Base-by-base conservation (phyloP, 2,329 filamentous ascomycete species). In the Zasmidium angulare region DNA sequence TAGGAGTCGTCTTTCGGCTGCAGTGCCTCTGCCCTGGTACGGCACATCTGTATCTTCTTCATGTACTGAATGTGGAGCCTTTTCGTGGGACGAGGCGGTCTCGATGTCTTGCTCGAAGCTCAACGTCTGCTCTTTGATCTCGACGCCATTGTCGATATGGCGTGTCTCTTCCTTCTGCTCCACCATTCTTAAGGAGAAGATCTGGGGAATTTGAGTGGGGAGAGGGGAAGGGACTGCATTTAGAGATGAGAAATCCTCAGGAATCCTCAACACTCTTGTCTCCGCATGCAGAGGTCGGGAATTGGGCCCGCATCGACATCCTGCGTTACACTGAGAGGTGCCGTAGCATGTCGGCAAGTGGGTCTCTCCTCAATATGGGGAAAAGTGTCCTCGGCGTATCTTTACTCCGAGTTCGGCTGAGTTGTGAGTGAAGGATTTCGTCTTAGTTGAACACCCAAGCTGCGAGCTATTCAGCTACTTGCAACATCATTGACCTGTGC, bases 1-100 rank as follows among this genome's bases (percentile, higher is more conserved):
- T 7, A 67, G 53, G 21, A 67, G 48, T 3, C 59, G 52, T 48
- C 60, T 52, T 17, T 66, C 61, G 48, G 53, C 55, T 36, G 49
- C 36, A 2, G 54, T 60, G 17, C 58, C 55, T 57, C 36, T 46
- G 14, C 52, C 55, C 9, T 51, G 22, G 22, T 56, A 60, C n/a
- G 23, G 50, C 19, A 31, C n/a, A 14, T 14, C n/a, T 23, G 17
- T 26, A 20, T 36, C 50, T 52, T 36, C 24, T 23, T 50, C 50
- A 17, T 43, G 36, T 3, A 43, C 36, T 3, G 36, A 14, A 43
- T 43, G 36, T 19, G 11, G 36, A 17, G 12, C 36, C n/a, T 43
- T 43, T 17, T 43, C 36, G 3, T 43, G 6, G 12, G 36, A 43
- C 36, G 36, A 43, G 36, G 36, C 36, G 12, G 36, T 43, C 36